phyloP scores from a whole-genome alignment of 2,329 filamentous ascomycete species.

The Cordyceps cateniannulata region DNA sequence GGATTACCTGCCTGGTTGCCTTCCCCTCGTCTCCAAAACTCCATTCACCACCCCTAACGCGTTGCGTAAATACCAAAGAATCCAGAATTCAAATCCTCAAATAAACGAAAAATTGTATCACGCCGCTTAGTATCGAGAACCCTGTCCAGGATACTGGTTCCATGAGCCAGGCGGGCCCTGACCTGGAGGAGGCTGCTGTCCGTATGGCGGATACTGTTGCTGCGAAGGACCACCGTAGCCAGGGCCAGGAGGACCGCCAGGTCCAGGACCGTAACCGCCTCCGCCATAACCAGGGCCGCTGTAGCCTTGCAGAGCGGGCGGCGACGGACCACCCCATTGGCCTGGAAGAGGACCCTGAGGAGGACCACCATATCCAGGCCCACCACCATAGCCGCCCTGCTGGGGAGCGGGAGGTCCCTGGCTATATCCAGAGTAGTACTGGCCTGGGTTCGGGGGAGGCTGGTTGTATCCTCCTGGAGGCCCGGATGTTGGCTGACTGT shows the following conservation, averaged over 20 bases:
- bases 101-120: background rate
- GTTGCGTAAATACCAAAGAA: background rate
- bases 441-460: constrained; percentile 27
- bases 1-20: background rate
- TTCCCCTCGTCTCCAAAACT: background rate
- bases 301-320: constrained; percentile 18
- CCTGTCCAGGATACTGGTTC: constrained; percentile 33
- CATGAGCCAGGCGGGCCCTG: constrained; percentile 23
- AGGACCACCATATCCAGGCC: constrained; percentile 22
- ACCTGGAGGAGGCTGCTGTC: constrained; percentile 19
- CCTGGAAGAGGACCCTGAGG: constrained; percentile 14
- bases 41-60: background rate
- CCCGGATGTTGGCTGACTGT: constrained; percentile 27
- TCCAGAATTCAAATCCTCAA: background rate
- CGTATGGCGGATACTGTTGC: constrained; percentile 20
- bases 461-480: constrained; percentile 23
- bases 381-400: constrained; percentile 20
- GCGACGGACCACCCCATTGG: constrained; percentile 17
- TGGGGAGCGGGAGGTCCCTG: constrained; percentile 22
- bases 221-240: constrained; percentile 13
- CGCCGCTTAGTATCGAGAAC: constrained; percentile 24
- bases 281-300: constrained; percentile 20
- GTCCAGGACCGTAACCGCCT: constrained; percentile 11
- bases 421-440: constrained; percentile 27
- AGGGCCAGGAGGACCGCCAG: constrained; percentile 6